Evolutionary conservation across 306 rosid species (phyloP), one percentile per base, ranked within the genome.

Genomic region (Biancaea sappan): DNA sequence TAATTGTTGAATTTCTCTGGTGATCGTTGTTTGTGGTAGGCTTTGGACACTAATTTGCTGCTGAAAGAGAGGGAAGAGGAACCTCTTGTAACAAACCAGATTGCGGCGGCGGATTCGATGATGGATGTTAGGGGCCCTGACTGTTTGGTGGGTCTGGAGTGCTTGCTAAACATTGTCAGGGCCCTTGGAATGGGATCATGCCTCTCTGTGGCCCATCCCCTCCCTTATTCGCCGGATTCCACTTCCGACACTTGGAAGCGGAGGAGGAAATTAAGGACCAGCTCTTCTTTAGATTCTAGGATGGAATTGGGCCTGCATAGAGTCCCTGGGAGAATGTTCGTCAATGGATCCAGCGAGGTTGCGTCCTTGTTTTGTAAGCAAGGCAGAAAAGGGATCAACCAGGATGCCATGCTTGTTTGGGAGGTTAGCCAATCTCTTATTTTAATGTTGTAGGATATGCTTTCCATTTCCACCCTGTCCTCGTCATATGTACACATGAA

Each of bases 181-280:
- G 98, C 98, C 53, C 80, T 94, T 10, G 96, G 98, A 15, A 89
- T 94, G 98, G 98, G 98, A 54, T 91, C 97, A 8, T 91, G 97
- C 67, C 84, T 93, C 56, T 75, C 90, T 0, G 78, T 26, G 48
- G 40, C 79, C n/a, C 81, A 72, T 14, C 76, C 89, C 57, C 66
- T 82, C 37, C 56, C 86, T 11, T 82, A 79, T 69, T 61, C 79
- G 34, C 61, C 81, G 8, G 78, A 84, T 13, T 73, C 90, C 3
- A 51, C 87, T 1, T 50, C 80, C 18, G 78, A 71, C 26, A 67
- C 22, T 70, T 85, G 72, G 72, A 89, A 79, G 79, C 46, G 79
- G 73, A 76, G 73, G 77, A 90, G 80, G 69, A 89, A 81, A 80
- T 73, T 82, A 8, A 77, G 72, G 57, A 83, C 65, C 57, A 63